Evolutionary conservation across 1,284 basidiomycete species (phyloP).

Genomic region (Sporisorium sorghi): DNA sequence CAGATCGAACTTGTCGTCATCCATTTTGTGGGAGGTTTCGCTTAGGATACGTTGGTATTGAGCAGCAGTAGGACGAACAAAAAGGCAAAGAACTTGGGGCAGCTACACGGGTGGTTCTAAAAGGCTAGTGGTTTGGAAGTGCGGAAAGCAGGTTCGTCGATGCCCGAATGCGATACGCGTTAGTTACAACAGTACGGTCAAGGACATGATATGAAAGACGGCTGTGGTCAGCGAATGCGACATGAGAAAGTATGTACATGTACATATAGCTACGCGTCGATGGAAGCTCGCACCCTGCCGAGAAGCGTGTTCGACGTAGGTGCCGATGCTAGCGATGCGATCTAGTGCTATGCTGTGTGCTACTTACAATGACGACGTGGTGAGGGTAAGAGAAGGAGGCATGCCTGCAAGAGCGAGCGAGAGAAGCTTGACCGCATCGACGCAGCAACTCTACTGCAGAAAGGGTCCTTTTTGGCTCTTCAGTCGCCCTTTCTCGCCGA

Average conservation of each 20-base stretch:
- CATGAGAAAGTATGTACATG: neutral
- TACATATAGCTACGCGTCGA: neutral
- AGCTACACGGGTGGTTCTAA: slow-evolving; percentile 7
- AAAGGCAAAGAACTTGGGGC: neutral
- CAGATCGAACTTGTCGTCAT: slow-evolving; percentile 60
- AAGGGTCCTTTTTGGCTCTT: slow-evolving; percentile 6
- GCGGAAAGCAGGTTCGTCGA: neutral
- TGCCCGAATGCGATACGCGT: neutral
- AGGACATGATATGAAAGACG: neutral
- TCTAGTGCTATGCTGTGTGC: neutral
- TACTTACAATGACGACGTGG: slow-evolving; percentile 26
- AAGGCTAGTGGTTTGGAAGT: neutral
- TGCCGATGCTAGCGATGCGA: neutral
- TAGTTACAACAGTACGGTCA: neutral
- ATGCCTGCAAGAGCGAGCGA: neutral
- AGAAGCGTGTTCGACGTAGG: too few relatives aligned
- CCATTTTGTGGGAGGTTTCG: slow-evolving; percentile 20
- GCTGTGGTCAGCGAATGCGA: slow-evolving; percentile 3
- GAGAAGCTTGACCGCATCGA: neutral
- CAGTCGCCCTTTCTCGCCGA: slow-evolving; percentile 9
- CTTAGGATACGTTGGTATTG: neutral
- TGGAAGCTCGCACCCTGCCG: neutral
- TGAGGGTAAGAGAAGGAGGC: neutral
- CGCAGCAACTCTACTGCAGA: neutral
- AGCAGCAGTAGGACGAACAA: neutral